Conservation (phyloP, 2,329 filamentous ascomycete genomes). For the Penicillium sp. region DNA sequence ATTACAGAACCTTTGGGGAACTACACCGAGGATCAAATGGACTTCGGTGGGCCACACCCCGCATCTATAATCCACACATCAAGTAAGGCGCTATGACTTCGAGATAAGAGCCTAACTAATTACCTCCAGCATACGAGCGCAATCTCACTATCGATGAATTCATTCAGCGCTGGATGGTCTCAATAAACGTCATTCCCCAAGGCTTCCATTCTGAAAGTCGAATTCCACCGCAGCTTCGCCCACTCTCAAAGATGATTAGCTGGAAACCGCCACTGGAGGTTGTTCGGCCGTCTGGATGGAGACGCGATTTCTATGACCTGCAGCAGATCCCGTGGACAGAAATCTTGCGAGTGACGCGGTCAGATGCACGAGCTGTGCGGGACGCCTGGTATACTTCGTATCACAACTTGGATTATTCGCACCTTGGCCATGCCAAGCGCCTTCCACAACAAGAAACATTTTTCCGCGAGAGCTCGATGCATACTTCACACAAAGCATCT, state of each 20-base stretch:
- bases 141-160: conserved; percentile 45
- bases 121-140: conserved; percentile 34
- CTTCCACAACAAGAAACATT: conserved; percentile 45
- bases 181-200: conserved; percentile 20
- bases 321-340: conserved; percentile 44
- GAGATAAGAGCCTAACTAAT: conserved; percentile 1
- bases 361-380: conserved; percentile 37
- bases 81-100: conserved; percentile 20
- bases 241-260: conserved; percentile 32
- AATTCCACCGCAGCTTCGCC: conserved; percentile 21
- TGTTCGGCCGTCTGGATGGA: conserved; percentile 29
- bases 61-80: conserved; percentile 29
- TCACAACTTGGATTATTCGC: conserved; percentile 36
- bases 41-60: conserved; percentile 19
- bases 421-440: conserved; percentile 22
- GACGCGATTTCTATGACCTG: conserved; percentile 35
- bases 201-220: conserved; percentile 20
- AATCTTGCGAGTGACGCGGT: conserved; percentile 35
- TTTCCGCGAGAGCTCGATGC: conserved; percentile 50
- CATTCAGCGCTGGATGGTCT: conserved; percentile 40
- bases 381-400: conserved; percentile 44
- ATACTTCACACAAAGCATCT: conserved; percentile 49
- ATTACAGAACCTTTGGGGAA: conserved; percentile 12
- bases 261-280: conserved; percentile 36
- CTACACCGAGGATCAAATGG: conserved; percentile 10